These are phyloP conservation scores for Kalanchoe fedtschenkoi DNA, from an alignment of 164 flowering plant species.

Conservation along the genomic window DNA sequence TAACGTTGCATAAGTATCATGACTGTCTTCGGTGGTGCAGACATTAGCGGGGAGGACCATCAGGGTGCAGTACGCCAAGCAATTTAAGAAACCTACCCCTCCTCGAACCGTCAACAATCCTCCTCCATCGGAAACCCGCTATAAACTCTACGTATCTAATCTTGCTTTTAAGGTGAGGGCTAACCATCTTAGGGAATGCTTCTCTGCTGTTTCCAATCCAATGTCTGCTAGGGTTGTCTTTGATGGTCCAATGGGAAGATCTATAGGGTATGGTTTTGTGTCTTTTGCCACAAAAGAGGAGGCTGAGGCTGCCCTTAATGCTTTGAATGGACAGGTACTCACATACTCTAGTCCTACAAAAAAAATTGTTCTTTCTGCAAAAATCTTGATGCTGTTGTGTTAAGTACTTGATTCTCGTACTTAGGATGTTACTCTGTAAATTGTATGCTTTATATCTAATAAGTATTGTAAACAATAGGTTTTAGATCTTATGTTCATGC, in stretches of 20 bases:
- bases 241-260: conserved; percentile 44
- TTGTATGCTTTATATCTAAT: background rate
- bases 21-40: conserved; percentile 27
- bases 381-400: background rate
- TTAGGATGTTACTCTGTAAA: background rate
- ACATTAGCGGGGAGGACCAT: conserved; percentile 65
- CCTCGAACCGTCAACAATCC: conserved; percentile 23
- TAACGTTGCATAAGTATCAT: background rate
- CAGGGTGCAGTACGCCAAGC: conserved; percentile 60
- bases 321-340: conserved; percentile 74
- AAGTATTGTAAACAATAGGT: too few relatives aligned
- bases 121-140: conserved; percentile 37
- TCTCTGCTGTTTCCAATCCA: conserved; percentile 44
- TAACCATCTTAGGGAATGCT: conserved; percentile 58
- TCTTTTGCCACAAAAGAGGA: conserved; percentile 75
- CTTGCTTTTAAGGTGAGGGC: conserved; percentile 84
- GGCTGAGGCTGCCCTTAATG: conserved; percentile 64
- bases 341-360: background rate
- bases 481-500: too few relatives aligned
- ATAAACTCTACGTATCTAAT: conserved; percentile 70
- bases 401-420: background rate
- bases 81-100: conserved; percentile 51
- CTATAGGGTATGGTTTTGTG: conserved; percentile 87
- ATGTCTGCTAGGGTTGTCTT: conserved; percentile 69
- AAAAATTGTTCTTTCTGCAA: background rate